Conservation (phyloP, 345 rosid species). For the Clarkia xantiana region DNA sequence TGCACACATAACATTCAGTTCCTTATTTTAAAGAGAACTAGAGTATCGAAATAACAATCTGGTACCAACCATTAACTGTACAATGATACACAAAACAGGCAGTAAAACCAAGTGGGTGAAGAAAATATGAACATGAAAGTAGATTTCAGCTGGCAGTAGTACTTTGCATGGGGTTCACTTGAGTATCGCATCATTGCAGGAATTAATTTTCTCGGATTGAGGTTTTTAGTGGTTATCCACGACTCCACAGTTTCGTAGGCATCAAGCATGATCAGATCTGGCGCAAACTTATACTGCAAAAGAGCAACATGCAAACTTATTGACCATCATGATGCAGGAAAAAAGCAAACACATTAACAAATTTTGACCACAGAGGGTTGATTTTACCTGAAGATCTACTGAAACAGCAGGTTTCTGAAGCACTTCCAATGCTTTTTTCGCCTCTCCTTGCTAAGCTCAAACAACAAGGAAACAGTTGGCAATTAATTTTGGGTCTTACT, state of each 20-base stretch:
- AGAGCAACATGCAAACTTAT: conserved; percentile 9
- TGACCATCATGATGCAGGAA: conserved; percentile 8
- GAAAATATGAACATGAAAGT: neutral
- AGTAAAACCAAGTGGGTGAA: neutral
- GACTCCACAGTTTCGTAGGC: conserved; percentile 98
- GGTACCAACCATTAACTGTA: no score
- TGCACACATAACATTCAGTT: conserved; percentile 21
- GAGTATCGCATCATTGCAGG: conserved; percentile 99
- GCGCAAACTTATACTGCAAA: conserved; percentile 91
- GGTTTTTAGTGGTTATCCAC: conserved; percentile 81
- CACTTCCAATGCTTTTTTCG: conserved; percentile 84
- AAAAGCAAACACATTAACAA: neutral
- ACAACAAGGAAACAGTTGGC: conserved; percentile 4
- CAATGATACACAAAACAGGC: no score
- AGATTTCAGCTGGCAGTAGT: conserved; percentile 9
- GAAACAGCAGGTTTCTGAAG: conserved; percentile 83
- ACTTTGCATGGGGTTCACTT: conserved; percentile 99
- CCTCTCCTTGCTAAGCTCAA: conserved; percentile 79
- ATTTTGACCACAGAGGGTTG: neutral
- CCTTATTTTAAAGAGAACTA: no score
- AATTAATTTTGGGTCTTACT: neutral
- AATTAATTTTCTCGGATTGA: conserved; percentile 83
- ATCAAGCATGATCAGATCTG: conserved; percentile 89
- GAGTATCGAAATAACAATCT: no score
- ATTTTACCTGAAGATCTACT: conserved; percentile 70